A percentile compares a stretch with the other conserved stretches of the same genome.
Conservation (phyloP, 2,329 filamentous ascomycete species). For the Arthrobotrys iridis region DNA sequence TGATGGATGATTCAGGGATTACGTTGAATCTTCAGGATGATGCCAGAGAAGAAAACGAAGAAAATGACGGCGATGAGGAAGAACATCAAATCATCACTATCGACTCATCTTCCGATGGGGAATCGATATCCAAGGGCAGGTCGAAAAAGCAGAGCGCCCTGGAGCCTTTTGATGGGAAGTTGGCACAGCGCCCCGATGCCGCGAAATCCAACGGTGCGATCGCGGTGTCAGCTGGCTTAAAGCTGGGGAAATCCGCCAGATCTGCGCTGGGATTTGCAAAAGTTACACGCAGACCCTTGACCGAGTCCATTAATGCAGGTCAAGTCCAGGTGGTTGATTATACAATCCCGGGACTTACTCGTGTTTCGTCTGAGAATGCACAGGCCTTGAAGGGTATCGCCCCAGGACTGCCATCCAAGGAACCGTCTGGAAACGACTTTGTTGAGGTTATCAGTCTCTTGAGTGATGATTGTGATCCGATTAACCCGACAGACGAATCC, state of each 20-base stretch:
- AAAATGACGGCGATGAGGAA: not conserved
- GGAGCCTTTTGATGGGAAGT: not conserved
- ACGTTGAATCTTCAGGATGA: conserved; percentile 50
- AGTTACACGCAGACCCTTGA: conserved; percentile 27
- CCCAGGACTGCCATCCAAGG: not conserved
- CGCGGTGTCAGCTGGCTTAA: conserved; percentile 41
- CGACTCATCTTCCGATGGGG: conserved; percentile 41
- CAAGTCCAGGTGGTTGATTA: conserved; percentile 44
- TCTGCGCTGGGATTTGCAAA: conserved; percentile 16
- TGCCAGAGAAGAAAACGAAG: conserved; percentile 5
- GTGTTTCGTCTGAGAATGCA: not conserved
- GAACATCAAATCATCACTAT: conserved; percentile 32
- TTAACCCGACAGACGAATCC: not conserved
- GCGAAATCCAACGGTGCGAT: conserved; percentile 45
- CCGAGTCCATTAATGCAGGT: conserved; percentile 27
- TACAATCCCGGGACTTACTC: not conserved
- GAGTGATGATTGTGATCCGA: conserved; percentile 30
- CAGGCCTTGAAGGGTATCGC: conserved; percentile 26
- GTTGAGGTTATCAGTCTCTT: conserved; percentile 40
- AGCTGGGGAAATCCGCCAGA: conserved; percentile 44
- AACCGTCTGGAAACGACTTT: conserved; percentile 1
- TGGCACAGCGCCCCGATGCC: not conserved
- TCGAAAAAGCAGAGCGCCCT: conserved; percentile 19
- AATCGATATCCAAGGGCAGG: conserved; percentile 35
- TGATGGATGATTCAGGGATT: conserved; percentile 53